Conservation (phyloP, 257 asterid species). For the Solanum chiquidenum region DNA sequence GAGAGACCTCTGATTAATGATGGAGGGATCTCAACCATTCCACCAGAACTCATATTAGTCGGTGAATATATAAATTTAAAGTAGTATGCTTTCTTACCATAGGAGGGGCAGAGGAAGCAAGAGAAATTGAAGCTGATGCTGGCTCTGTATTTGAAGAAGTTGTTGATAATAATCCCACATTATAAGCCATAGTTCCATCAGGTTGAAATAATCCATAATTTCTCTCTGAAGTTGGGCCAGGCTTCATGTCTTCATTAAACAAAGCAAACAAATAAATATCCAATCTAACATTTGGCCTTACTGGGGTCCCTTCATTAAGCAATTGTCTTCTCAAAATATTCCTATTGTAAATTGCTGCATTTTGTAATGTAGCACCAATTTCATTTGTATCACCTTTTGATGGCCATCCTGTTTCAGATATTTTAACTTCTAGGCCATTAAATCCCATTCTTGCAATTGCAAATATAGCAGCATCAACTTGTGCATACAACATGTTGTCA, state of each 20-base stretch:
- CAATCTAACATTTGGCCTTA: slow-evolving; percentile 44
- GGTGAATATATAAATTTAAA: neutral
- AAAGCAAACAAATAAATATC: slow-evolving; percentile 74
- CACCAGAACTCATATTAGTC: neutral
- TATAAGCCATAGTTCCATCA: slow-evolving; percentile 62
- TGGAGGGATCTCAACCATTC: neutral
- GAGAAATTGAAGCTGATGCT: neutral
- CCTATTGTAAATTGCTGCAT: slow-evolving; percentile 58
- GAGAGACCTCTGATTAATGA: neutral
- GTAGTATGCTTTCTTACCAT: slow-evolving; percentile 20
- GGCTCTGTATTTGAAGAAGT: neutral
- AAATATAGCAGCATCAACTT: slow-evolving; percentile 58
- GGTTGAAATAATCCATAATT: slow-evolving; percentile 62
- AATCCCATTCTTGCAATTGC: slow-evolving; percentile 67
- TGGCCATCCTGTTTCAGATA: slow-evolving; percentile 94
- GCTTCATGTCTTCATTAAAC: slow-evolving; percentile 74
- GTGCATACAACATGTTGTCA: slow-evolving; percentile 89
- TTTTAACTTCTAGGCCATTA: slow-evolving; percentile 44
- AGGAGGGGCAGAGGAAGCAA: slow-evolving; percentile 22
- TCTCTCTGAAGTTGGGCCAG: slow-evolving; percentile 73
- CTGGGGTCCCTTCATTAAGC: slow-evolving; percentile 60
- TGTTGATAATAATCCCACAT: slow-evolving; percentile 29
- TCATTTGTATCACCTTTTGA: slow-evolving; percentile 59
- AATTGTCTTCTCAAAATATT: slow-evolving; percentile 53
- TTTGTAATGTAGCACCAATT: slow-evolving; percentile 47